Conservation (phyloP, 108 stramenopile species). For the Pseudonitzschia delicatissima region DNA sequence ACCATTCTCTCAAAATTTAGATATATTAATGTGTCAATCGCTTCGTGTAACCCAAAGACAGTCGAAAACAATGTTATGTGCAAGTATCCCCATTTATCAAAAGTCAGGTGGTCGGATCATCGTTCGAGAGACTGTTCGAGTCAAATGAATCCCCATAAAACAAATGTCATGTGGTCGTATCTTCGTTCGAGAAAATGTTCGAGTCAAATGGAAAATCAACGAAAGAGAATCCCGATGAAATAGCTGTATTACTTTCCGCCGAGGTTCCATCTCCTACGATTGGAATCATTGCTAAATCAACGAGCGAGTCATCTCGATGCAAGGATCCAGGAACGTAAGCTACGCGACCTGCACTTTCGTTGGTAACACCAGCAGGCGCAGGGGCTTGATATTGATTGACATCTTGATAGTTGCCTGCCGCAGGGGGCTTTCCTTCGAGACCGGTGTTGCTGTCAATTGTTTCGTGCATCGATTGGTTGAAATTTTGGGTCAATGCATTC, state of each 20-base stretch:
- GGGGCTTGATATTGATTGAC: neutral
- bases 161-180: neutral
- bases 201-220: conserved; percentile 52
- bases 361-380: neutral
- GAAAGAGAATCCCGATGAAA: conserved; percentile 29
- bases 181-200: conserved; percentile 10
- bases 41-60: too few relatives aligned
- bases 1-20: too few relatives aligned
- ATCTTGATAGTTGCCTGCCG: neutral
- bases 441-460: neutral
- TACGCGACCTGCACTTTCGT: neutral
- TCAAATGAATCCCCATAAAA: too few relatives aligned
- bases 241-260: neutral
- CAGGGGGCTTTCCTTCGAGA: neutral
- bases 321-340: conserved; percentile 41
- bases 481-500: conserved; percentile 61
- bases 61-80: too few relatives aligned
- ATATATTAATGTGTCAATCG: too few relatives aligned
- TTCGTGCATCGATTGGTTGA: conserved; percentile 30
- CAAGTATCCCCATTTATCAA: too few relatives aligned
- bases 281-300: conserved; percentile 75
- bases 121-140: too few relatives aligned
- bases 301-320: conserved; percentile 65
- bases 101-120: too few relatives aligned
- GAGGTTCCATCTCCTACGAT: conserved; percentile 18